Evolutionary conservation across 345 rosid genomes (phyloP).

Genomic region (Dipteronia sinensis): DNA sequence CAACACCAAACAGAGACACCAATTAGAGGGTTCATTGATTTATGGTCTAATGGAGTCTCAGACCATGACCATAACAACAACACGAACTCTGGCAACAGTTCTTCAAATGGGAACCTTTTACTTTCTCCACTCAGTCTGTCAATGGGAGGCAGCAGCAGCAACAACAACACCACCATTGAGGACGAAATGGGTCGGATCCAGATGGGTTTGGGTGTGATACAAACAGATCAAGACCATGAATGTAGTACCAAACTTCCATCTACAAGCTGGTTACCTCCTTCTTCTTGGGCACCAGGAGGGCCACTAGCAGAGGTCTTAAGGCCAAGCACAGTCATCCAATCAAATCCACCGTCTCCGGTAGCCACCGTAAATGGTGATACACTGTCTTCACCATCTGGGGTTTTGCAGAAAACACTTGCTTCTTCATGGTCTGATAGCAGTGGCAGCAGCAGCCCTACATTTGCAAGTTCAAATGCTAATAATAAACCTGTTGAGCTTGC

Average conservation of each 20-base stretch:
- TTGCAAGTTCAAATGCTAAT: slow-evolving; percentile 31
- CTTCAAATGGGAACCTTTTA: slow-evolving; percentile 43
- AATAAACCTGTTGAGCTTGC: slow-evolving; percentile 34
- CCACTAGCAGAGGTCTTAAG: slow-evolving; percentile 76
- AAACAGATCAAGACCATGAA: slow-evolving; percentile 32
- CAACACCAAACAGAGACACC: slow-evolving; percentile 20
- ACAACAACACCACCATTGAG: slow-evolving; percentile 22
- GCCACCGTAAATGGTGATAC: slow-evolving; percentile 29
- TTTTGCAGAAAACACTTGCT: slow-evolving; percentile 45
- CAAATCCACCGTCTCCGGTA: slow-evolving; percentile 25
- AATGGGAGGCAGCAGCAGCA: slow-evolving; percentile 42
- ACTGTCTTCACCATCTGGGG: slow-evolving; percentile 64
- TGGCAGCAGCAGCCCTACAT: slow-evolving; percentile 49
- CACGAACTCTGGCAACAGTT: slow-evolving; percentile 7
- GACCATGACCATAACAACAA: background rate
- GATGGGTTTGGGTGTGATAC: slow-evolving; percentile 38
- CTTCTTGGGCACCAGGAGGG: slow-evolving; percentile 59
- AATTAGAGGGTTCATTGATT: slow-evolving; percentile 51
- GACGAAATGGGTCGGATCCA: slow-evolving; percentile 42
- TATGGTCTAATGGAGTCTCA: slow-evolving; percentile 51
- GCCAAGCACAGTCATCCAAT: slow-evolving; percentile 30
- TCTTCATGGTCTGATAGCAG: slow-evolving; percentile 71
- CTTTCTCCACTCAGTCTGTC: slow-evolving; percentile 53
- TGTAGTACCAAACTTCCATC: slow-evolving; percentile 28
- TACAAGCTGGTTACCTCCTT: slow-evolving; percentile 45